Evolutionary conservation across 1,284 basidiomycete genomes (phyloP).

Genomic region (Trichosporon coremiiforme): DNA sequence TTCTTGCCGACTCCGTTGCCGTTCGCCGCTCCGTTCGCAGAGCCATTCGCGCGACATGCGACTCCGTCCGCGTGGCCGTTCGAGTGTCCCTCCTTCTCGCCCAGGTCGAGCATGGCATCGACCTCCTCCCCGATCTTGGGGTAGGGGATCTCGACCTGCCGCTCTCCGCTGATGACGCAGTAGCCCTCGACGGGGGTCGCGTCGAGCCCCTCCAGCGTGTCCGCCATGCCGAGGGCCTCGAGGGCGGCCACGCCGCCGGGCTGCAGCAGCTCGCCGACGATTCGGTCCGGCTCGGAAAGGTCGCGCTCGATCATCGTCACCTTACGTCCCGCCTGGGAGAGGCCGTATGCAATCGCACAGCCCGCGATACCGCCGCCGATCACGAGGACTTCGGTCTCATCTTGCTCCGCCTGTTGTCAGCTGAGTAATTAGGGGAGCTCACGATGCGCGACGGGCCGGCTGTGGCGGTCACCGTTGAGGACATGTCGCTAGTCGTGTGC

Average conservation of each 20-base stretch:
- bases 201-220: conserved; percentile 79
- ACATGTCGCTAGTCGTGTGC: conserved; percentile 1
- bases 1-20: conserved; percentile 16
- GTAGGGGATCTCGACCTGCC: conserved; percentile 74
- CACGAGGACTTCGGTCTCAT: conserved; percentile 63
- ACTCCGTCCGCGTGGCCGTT: conserved; percentile 26
- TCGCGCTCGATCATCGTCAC: conserved; percentile 85
- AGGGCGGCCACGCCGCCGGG: conserved; percentile 86
- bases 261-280: conserved; percentile 95
- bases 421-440: background rate
- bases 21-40: conserved; percentile 15
- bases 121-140: conserved; percentile 61
- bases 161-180: conserved; percentile 68
- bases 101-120: conserved; percentile 18
- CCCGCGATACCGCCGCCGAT: conserved; percentile 90
- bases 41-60: conserved; percentile 18
- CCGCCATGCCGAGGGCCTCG: conserved; percentile 70
- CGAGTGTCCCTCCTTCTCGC: background rate
- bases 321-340: conserved; percentile 57
- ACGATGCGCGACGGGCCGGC: conserved; percentile 13
- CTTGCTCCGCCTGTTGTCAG: conserved; percentile 33
- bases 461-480: conserved; percentile 2
- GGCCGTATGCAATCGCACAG: conserved; percentile 63
- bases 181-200: conserved; percentile 85
- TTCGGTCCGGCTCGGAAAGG: conserved; percentile 87